These are phyloP conservation scores for Trichosporon faecale DNA, from an alignment of 1,284 basidiomycete species.

Conservation along the genomic window DNA sequence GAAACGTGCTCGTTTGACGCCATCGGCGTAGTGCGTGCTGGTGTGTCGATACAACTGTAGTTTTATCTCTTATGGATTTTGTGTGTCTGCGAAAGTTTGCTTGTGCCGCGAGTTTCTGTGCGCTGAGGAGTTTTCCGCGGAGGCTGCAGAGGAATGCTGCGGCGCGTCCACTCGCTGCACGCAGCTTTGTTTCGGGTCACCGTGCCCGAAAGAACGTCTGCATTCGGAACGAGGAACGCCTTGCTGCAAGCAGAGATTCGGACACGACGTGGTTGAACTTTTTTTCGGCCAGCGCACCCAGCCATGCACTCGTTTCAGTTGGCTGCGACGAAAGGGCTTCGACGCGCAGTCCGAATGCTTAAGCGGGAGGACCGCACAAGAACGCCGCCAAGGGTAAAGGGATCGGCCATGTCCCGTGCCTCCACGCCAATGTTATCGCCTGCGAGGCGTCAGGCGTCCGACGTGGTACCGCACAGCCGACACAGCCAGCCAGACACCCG, in stretches of 20 bases:
- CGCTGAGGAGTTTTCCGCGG: too few species aligned
- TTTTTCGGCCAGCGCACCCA: neutral
- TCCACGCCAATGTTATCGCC: neutral
- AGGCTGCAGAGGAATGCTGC: neutral
- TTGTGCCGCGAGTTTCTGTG: neutral
- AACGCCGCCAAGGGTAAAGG: neutral
- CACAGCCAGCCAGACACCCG: neutral
- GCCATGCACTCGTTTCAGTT: neutral
- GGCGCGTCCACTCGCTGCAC: neutral
- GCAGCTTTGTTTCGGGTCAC: neutral
- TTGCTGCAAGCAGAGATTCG: neutral
- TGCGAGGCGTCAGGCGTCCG: neutral
- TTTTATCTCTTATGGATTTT: neutral
- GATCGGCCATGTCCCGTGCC: neutral
- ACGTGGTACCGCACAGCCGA: neutral
- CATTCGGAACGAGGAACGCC: neutral
- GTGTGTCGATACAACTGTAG: conserved; percentile 44
- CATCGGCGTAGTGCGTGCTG: conserved; percentile 35
- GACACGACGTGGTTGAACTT: neutral
- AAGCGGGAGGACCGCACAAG: neutral
- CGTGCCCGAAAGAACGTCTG: neutral
- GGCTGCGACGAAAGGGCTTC: too few species aligned
- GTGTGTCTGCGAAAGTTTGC: neutral
- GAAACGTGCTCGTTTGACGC: conserved; percentile 34
- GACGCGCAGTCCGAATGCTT: neutral